A percentile compares a stretch with the other conserved stretches of the same genome.
Conservation (phyloP, 139 green algal species). For the Closterium sp. region DNA sequence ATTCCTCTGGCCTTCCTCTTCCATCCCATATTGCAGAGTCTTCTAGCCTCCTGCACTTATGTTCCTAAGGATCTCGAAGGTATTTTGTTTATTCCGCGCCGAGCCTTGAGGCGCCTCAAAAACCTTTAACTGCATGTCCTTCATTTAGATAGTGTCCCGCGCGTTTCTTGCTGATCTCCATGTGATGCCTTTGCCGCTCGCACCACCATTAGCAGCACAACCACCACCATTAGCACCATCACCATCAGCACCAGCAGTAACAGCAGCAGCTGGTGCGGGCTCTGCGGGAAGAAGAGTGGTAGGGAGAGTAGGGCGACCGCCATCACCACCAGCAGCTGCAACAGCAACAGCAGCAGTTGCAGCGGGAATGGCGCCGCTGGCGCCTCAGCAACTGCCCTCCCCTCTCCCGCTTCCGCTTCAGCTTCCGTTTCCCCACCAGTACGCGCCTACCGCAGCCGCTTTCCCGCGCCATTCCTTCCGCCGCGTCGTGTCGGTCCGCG, state of each 20-base stretch:
- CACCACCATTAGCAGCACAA: not conserved
- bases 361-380: not conserved
- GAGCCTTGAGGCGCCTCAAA: too few species aligned
- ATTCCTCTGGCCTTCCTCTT: too few species aligned
- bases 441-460: not conserved
- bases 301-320: too few species aligned
- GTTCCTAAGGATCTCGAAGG: too few species aligned
- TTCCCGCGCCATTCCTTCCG: not conserved
- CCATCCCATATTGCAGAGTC: too few species aligned
- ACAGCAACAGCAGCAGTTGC: not conserved
- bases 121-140: too few species aligned
- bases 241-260: not conserved
- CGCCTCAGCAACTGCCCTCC: not conserved
- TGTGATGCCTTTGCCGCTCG: not conserved
- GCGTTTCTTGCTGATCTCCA: too few species aligned
- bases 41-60: too few species aligned
- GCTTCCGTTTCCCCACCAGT: not conserved
- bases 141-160: too few species aligned
- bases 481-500: not conserved
- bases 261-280: too few species aligned
- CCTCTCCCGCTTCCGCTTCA: not conserved
- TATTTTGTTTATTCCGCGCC: too few species aligned
- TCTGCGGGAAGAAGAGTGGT: too few species aligned
- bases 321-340: not conserved
- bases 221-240: not conserved